Conservation (phyloP, 2,329 filamentous ascomycete species). For the Cladosporium sp. region DNA sequence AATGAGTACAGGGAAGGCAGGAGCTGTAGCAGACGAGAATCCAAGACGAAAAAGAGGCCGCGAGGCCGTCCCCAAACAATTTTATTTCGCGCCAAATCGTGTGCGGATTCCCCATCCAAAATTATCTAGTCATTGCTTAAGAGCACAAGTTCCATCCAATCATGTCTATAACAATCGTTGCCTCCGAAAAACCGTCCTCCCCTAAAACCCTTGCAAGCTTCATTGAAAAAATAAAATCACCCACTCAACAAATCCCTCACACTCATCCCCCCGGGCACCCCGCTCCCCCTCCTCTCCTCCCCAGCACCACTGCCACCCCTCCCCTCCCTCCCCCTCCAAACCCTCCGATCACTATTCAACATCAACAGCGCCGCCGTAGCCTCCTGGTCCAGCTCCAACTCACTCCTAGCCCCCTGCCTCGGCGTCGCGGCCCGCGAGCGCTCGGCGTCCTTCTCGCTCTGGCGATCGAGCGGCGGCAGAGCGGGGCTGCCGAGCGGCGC, state of each 20-base stretch:
- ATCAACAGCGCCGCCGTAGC: constrained; percentile 82
- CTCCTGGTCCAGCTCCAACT: constrained; percentile 53
- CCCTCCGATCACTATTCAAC: constrained; percentile 71
- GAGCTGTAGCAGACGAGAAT: no score
- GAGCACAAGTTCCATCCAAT: no score
- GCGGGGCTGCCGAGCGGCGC: constrained; percentile 33
- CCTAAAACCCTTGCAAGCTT: no score
- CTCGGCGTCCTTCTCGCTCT: constrained; percentile 14
- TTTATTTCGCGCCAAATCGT: no score
- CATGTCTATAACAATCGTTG: no score
- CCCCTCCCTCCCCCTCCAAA: constrained; percentile 23
- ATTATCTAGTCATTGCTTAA: no score
- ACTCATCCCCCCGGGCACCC: constrained; percentile 33
- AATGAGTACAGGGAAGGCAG: no score
- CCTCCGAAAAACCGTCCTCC: no score
- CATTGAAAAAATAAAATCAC: constrained; percentile 2
- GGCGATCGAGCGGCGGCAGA: constrained; percentile 50
- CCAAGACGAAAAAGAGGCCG: no score
- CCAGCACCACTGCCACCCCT: not conserved
- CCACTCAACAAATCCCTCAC: constrained; percentile 41
- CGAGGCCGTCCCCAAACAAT: no score
- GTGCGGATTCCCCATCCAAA: no score
- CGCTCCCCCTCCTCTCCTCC: constrained; percentile 15
- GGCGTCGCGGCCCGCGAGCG: constrained; percentile 15
- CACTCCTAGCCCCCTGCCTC: constrained; percentile 17